phyloP scores from a whole-genome alignment of 805 yeast genomes.

The Candida argentea region DNA sequence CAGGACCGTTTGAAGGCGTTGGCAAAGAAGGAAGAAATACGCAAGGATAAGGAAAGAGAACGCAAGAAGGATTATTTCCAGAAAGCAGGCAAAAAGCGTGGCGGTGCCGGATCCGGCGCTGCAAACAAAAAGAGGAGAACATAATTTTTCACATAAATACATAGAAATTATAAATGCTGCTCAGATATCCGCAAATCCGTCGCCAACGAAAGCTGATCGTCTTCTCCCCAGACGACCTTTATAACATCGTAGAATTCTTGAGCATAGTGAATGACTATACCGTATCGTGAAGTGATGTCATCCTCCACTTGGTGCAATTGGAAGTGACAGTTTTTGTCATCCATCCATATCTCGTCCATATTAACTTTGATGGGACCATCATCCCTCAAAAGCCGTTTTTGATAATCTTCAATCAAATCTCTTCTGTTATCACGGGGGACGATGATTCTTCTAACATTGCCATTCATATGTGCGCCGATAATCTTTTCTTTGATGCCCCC shows the following conservation, averaged over 20 bases:
- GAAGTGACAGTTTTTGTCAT: slow-evolving; percentile 21
- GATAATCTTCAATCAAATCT: slow-evolving; percentile 55
- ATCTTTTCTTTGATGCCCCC: slow-evolving; percentile 77
- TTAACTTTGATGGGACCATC: slow-evolving; percentile 9
- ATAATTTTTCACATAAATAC: no score
- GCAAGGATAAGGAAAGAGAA: slow-evolving; percentile 67
- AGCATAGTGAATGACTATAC: slow-evolving; percentile 53
- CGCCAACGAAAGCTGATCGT: slow-evolving; percentile 12
- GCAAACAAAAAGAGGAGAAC: slow-evolving; percentile 22
- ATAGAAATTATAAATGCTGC: slow-evolving; percentile 14
- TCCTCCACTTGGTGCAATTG: slow-evolving; percentile 32
- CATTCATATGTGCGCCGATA: slow-evolving; percentile 66
- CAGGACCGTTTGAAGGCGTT: slow-evolving; percentile 64
- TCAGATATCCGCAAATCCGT: slow-evolving; percentile 19
- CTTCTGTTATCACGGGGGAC: slow-evolving; percentile 63
- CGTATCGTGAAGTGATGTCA: slow-evolving; percentile 43
- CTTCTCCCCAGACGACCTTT: slow-evolving; percentile 54
- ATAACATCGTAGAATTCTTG: slow-evolving; percentile 74
- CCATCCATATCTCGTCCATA: slow-evolving; percentile 26
- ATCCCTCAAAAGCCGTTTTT: slow-evolving; percentile 24
- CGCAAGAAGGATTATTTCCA: slow-evolving; percentile 82
- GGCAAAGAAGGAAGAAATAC: slow-evolving; percentile 63
- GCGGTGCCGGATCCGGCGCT: no score
- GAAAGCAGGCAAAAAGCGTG: slow-evolving; percentile 57
- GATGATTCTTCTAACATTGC: slow-evolving; percentile 46